Conservation (phyloP, 176 grass and related monocot species). For the Aegilops speltoides region DNA sequence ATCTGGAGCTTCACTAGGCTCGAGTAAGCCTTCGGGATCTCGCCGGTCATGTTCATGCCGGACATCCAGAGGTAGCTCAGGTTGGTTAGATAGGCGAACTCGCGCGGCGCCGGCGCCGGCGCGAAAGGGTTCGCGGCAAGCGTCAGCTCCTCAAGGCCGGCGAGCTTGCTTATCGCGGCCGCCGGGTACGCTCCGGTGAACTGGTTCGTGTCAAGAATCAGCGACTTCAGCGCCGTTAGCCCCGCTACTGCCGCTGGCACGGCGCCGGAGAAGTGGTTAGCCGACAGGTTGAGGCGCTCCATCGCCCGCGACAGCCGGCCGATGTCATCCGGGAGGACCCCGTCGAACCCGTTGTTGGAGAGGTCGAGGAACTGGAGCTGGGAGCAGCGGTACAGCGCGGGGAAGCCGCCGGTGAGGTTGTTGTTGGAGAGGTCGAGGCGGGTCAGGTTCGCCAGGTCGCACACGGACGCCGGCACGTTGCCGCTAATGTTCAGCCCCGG, state of each 20-base stretch:
- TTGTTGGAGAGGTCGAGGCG: constrained; percentile 66
- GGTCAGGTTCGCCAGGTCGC: constrained; percentile 48
- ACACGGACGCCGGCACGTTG: constrained; percentile 41
- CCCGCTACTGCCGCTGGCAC: constrained; percentile 46
- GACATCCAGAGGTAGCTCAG: constrained; percentile 50
- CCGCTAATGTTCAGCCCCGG: background rate
- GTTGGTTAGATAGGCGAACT: constrained; percentile 39
- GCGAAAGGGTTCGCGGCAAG: constrained; percentile 48
- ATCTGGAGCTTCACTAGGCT: constrained; percentile 33
- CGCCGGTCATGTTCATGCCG: constrained; percentile 33
- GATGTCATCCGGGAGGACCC: constrained; percentile 47
- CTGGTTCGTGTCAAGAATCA: constrained; percentile 42
- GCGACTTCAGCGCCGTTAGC: constrained; percentile 27
- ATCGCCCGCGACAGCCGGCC: constrained; percentile 15
- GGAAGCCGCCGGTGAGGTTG: constrained; percentile 49
- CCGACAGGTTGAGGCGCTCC: constrained; percentile 48
- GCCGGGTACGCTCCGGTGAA: constrained; percentile 61
- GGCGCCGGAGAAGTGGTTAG: constrained; percentile 45
- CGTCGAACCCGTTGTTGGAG: constrained; percentile 57
- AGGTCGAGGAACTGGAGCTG: constrained; percentile 50
- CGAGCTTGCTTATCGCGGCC: constrained; percentile 31
- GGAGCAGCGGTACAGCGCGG: constrained; percentile 50
- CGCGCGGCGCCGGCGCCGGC: constrained; percentile 22
- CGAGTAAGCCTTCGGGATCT: constrained; percentile 42
- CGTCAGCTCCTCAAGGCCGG: constrained; percentile 26